phyloP scores from a whole-genome alignment of 345 rosid species.

The Microcos paniculata region DNA sequence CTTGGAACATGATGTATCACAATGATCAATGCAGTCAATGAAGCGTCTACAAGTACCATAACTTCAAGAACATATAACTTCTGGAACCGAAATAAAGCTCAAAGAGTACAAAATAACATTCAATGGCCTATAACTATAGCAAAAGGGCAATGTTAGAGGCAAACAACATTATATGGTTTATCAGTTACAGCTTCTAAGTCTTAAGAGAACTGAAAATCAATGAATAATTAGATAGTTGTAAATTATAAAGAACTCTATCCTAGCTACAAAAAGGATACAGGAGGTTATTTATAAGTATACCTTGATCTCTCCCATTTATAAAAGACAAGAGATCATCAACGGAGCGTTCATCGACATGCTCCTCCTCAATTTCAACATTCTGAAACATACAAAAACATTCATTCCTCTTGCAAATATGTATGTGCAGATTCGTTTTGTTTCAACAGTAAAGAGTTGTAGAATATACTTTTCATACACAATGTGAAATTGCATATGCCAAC shows the following conservation, averaged over 20 bases:
- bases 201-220: background rate
- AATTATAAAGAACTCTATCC: background rate
- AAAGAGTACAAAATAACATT: background rate
- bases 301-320: constrained; percentile 61
- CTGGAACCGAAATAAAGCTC: background rate
- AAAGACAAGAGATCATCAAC: constrained; percentile 64
- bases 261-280: background rate
- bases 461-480: background rate
- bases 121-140: background rate
- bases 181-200: background rate
- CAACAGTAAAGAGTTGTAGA: background rate
- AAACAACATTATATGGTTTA: background rate
- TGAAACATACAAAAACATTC: constrained; percentile 25
- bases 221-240: background rate
- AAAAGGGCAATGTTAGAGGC: background rate
- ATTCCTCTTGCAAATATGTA: background rate
- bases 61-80: background rate
- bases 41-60: background rate
- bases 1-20: background rate
- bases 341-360: constrained; percentile 61
- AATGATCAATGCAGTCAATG: background rate
- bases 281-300: constrained; percentile 22
- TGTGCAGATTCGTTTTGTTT: background rate
- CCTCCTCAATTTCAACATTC: constrained; percentile 61
- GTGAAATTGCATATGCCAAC: no score